Conservation (phyloP, 1,139 yeast species). For the Hemisphaericaspora lyxosophila region DNA sequence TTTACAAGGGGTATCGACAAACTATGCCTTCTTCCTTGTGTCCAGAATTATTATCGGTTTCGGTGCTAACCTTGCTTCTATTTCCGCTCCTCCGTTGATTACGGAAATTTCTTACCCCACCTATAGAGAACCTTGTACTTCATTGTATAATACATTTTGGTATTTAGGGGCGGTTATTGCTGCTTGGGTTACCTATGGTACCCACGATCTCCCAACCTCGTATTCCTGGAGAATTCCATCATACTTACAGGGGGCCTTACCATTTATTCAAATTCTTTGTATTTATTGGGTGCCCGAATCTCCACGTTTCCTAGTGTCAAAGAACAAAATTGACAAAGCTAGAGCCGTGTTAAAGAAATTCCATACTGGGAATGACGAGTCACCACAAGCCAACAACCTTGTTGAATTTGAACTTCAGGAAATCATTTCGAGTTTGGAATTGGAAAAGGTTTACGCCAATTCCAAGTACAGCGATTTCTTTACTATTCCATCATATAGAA, state of each 20-base stretch:
- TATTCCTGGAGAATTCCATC: slow-evolving; percentile 49
- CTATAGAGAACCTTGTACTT: slow-evolving; percentile 46
- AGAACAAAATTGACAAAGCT: slow-evolving; percentile 37
- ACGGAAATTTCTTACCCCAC: slow-evolving; percentile 48
- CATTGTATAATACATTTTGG: slow-evolving; percentile 50
- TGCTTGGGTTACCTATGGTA: slow-evolving; percentile 54
- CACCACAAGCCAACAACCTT: slow-evolving; percentile 29
- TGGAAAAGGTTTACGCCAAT: slow-evolving; percentile 26
- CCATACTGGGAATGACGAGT: slow-evolving; percentile 38
- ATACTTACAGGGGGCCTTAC: slow-evolving; percentile 42
- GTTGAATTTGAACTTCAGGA: slow-evolving; percentile 49
- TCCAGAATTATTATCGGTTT: slow-evolving; percentile 42
- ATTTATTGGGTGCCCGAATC: slow-evolving; percentile 46
- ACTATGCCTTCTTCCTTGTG: slow-evolving; percentile 37
- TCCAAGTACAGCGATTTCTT: slow-evolving; percentile 37
- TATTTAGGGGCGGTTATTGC: slow-evolving; percentile 55
- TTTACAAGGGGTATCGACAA: slow-evolving; percentile 42
- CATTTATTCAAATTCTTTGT: slow-evolving; percentile 21
- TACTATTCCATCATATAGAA: slow-evolving; percentile 37
- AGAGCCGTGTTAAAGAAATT: slow-evolving; percentile 39
- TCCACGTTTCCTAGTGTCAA: slow-evolving; percentile 42
- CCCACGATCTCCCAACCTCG: slow-evolving; percentile 29
- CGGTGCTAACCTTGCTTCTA: slow-evolving; percentile 37
- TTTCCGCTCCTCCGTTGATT: slow-evolving; percentile 41
- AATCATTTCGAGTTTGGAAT: slow-evolving; percentile 39